Percentiles rank a stretch among this genome's conserved stretches.
These are phyloP conservation scores for Nannizziopsis arthrosporioides DNA, from an alignment of 2,329 filamentous ascomycete genomes.

Conservation along the genomic window DNA sequence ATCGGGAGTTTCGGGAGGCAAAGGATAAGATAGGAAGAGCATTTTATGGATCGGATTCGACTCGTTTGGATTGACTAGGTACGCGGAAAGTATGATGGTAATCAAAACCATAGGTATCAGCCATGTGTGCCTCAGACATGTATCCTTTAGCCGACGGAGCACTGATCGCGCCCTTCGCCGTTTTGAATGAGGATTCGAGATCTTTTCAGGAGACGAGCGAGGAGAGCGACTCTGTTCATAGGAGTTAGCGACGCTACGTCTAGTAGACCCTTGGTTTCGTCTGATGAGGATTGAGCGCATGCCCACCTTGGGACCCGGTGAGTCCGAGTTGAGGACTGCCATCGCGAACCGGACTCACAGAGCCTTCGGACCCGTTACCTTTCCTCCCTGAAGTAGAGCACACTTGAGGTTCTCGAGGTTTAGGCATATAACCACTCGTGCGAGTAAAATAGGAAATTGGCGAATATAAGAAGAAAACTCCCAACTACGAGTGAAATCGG, in stretches of 20 bases:
- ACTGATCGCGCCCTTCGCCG: conserved; percentile 34
- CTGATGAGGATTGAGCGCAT: background rate
- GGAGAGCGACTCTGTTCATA: conserved; percentile 11
- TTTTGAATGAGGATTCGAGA: conserved; percentile 31
- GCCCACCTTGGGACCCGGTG: conserved; percentile 1
- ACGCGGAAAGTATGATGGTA: conserved; percentile 51
- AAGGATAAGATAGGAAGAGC: conserved; percentile 80
- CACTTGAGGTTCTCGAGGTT: too few relatives aligned
- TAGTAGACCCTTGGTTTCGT: background rate
- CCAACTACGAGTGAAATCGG: background rate
- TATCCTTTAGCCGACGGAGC: conserved; percentile 34
- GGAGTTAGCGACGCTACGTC: background rate
- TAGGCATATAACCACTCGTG: background rate
- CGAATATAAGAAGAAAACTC: background rate
- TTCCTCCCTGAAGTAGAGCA: background rate
- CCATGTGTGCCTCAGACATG: conserved; percentile 46
- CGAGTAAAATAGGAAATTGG: background rate
- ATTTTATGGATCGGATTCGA: conserved; percentile 70
- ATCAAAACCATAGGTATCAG: conserved; percentile 58
- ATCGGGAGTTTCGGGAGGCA: conserved; percentile 44
- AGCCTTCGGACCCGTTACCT: background rate
- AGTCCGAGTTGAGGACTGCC: background rate
- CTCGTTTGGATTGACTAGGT: conserved; percentile 61
- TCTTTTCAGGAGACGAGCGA: conserved; percentile 20
- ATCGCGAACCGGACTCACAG: background rate